Evolutionary conservation across 2,329 filamentous ascomycete species (phyloP), one percentile per base, ranked within the genome.

Genomic region (Xylaria sp.): DNA sequence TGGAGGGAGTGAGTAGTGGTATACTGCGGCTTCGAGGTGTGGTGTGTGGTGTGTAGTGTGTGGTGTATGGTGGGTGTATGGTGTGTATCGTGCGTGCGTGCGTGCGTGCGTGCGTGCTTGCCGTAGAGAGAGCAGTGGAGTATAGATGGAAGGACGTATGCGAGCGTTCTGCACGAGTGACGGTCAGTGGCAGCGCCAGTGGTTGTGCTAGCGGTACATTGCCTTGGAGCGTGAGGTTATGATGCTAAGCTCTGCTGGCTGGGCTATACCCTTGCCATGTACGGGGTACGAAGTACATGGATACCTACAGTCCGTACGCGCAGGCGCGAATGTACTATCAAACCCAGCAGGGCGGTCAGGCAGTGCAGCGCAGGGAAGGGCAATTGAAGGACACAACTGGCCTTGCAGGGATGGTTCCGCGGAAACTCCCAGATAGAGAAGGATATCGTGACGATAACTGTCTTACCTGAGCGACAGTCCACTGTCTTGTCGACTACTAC

Each of bases 331-430:
- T 50, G 39, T 20, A 21, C 22, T 50, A 40, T 47, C 48, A 48
- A 41, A 56, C 52, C 59, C 57, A 57, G 59, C 44, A 18, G 43
- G 53, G 54, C 59, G 59, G 59, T 61, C 59, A 59, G 57, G 56
- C 56, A 54, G 43, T 58, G 59, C 56, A 53, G 59, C 56, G 51
- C 53, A 59, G 50, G 51, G 49, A 26, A 37, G n/a, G n/a, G 44
- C 45, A 50, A 42, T 42, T 52, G 48, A 56, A 44, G 44, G 29
- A 39, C 46, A 22, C 22, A 26, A 22, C 13, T 24, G 29, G 20
- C 18, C 18, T 41, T 18, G 17, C n/a, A 29, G 43, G 43, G 43
- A 13, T 34, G 29, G 11, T 34, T 7, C 29, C 29, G 29, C 9
- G 29, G 29, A 34, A 13, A 13, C 11, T 34, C 6, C 4, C 7